A percentile compares a stretch with the other conserved stretches of the same genome.
Evolutionary conservation across 306 rosid species (phyloP).

Genomic region (Gastrolobium villosum): DNA sequence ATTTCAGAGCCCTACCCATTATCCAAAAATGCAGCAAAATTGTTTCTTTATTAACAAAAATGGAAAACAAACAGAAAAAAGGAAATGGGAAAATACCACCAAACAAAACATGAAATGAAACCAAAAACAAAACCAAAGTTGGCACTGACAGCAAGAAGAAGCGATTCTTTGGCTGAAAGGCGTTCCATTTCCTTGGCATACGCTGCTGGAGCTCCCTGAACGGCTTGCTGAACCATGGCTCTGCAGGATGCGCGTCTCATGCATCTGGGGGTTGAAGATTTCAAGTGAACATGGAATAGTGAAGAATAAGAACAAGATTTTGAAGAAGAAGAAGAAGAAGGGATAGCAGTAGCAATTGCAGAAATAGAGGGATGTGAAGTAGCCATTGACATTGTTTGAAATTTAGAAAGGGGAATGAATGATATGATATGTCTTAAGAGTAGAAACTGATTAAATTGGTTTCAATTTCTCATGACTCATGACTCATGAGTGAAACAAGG

Average conservation of each 20-base stretch:
- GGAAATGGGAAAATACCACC: neutral
- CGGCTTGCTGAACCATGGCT: constrained; percentile 87
- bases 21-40: neutral
- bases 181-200: constrained; percentile 99
- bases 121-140: no score
- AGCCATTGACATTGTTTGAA: constrained; percentile 42
- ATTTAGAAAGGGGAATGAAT: neutral
- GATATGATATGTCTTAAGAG: no score
- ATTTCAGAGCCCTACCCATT: neutral
- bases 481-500: no score
- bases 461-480: no score
- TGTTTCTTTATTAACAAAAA: neutral
- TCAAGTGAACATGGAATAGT: constrained; percentile 39
- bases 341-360: constrained; percentile 64
- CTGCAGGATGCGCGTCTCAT: constrained; percentile 46
- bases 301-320: constrained; percentile 46
- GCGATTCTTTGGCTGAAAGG: constrained; percentile 96
- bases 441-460: no score
- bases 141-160: constrained; percentile 95
- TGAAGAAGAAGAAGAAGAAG: no score
- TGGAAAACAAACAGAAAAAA: neutral
- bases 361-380: constrained; percentile 34
- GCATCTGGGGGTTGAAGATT: constrained; percentile 20
- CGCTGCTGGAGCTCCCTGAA: constrained; percentile 87
- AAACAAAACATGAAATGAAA: no score